Conservation (phyloP, 2,329 filamentous ascomycete species). For the Hypocreales sp. region DNA sequence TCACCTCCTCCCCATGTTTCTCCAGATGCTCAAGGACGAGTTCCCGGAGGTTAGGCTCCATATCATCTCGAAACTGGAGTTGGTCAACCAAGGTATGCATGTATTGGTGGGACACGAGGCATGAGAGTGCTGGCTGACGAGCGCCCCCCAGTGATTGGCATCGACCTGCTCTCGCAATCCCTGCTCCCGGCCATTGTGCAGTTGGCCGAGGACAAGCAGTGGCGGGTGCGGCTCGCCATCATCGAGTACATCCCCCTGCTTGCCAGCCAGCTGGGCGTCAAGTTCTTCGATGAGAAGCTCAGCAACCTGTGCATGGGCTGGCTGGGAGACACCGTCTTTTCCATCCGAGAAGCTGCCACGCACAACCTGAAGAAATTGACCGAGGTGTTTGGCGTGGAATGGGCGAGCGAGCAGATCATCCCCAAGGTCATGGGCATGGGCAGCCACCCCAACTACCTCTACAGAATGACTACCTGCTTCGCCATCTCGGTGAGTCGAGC, state of each 20-base stretch:
- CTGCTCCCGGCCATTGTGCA: constrained; percentile 95
- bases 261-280: constrained; percentile 85
- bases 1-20: constrained; percentile 94
- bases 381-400: constrained; percentile 95
- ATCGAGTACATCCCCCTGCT: constrained; percentile 98
- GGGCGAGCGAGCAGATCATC: constrained; percentile 93
- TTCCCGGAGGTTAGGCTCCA: constrained; percentile 96
- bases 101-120: too few species aligned
- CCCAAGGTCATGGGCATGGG: constrained; percentile 99
- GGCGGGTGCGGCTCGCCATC: constrained; percentile 92
- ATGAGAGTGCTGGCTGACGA: too few species aligned
- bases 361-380: constrained; percentile 97
- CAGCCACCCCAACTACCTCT: constrained; percentile 94
- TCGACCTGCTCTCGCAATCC: constrained; percentile 90
- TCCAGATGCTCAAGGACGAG: constrained; percentile 98
- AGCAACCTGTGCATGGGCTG: constrained; percentile 94
- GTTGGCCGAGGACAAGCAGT: constrained; percentile 97
- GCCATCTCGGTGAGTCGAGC: constrained; percentile 71
- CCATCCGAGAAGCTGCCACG: constrained; percentile 91
- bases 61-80: constrained; percentile 98
- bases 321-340: constrained; percentile 97
- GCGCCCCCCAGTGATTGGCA: constrained; percentile 67
- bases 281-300: constrained; percentile 97
- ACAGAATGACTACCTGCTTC: constrained; percentile 99
- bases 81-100: constrained; percentile 76